Conservation (phyloP, 306 rosid species). For the Malus sylvestris region DNA sequence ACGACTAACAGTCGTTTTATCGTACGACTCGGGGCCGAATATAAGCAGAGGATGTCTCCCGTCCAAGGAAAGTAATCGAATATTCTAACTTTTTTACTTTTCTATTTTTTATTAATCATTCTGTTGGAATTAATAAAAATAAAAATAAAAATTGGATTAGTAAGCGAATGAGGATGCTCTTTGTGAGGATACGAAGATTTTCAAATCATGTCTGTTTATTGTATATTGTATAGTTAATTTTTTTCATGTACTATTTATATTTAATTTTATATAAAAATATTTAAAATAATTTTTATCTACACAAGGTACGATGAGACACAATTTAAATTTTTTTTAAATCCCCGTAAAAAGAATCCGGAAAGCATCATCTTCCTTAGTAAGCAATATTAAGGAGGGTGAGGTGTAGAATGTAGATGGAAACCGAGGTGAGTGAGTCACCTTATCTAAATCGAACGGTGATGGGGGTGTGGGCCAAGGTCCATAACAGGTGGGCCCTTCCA, state of each 20-base stretch:
- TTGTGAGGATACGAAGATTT: too few relatives aligned
- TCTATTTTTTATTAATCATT: too few relatives aligned
- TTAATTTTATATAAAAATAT: too few relatives aligned
- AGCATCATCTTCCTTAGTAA: neutral
- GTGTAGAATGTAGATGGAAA: neutral
- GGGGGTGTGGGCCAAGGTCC: neutral
- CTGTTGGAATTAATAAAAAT: too few relatives aligned
- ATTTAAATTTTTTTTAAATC: accelerated
- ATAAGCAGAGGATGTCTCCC: neutral
- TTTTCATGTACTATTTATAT: too few relatives aligned
- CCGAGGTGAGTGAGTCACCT: neutral
- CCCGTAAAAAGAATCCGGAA: too few relatives aligned
- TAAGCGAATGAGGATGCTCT: too few relatives aligned
- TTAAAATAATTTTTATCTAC: too few relatives aligned
- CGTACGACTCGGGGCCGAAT: neutral
- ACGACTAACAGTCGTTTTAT: neutral
- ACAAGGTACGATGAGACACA: too few relatives aligned
- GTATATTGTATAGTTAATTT: too few relatives aligned
- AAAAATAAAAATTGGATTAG: neutral
- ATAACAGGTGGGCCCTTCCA: neutral
- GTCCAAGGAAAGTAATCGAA: neutral
- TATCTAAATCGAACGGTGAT: neutral
- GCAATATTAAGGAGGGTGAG: neutral
- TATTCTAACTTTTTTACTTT: neutral
- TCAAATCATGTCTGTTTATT: too few relatives aligned